Conservation (phyloP, 306 rosid genomes). For the Phaseolus lunatus region DNA sequence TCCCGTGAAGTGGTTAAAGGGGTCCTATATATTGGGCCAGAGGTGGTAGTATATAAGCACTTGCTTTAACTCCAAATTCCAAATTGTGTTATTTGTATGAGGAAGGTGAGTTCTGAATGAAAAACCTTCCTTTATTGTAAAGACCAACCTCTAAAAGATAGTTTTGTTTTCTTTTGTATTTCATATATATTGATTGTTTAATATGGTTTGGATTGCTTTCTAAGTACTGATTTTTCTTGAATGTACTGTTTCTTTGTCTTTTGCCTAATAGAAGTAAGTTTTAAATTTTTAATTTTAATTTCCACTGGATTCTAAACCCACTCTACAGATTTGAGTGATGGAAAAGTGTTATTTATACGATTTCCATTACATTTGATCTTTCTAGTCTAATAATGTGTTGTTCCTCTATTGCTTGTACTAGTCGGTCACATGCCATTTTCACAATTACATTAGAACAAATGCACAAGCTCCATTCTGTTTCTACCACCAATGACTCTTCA, state of each 20-base stretch:
- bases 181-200: conserved; percentile 21
- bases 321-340: conserved; percentile 34
- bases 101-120: conserved; percentile 7
- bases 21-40: neutral
- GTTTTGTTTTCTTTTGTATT: conserved; percentile 36
- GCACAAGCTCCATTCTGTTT: conserved; percentile 66
- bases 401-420: conserved; percentile 51
- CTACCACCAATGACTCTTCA: conserved; percentile 61
- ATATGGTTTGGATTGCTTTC: conserved; percentile 34
- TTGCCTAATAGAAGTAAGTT: conserved; percentile 2
- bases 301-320: conserved; percentile 37
- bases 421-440: conserved; percentile 96
- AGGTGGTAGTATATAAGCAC: neutral
- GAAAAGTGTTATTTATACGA: conserved; percentile 32
- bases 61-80: conserved; percentile 8
- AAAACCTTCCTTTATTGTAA: conserved; percentile 32
- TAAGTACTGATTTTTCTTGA: conserved; percentile 38
- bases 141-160: conserved; percentile 18
- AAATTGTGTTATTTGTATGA: conserved; percentile 2
- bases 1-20: neutral
- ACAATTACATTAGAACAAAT: conserved; percentile 86
- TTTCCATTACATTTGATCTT: conserved; percentile 34
- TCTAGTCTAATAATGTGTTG: conserved; percentile 44
- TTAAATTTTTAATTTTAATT: conserved; percentile 29
- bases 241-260: neutral